Evolutionary conservation across 2,329 filamentous ascomycete species (phyloP), one percentile per base, ranked within the genome.

Genomic region (Colletotrichum sp.): DNA sequence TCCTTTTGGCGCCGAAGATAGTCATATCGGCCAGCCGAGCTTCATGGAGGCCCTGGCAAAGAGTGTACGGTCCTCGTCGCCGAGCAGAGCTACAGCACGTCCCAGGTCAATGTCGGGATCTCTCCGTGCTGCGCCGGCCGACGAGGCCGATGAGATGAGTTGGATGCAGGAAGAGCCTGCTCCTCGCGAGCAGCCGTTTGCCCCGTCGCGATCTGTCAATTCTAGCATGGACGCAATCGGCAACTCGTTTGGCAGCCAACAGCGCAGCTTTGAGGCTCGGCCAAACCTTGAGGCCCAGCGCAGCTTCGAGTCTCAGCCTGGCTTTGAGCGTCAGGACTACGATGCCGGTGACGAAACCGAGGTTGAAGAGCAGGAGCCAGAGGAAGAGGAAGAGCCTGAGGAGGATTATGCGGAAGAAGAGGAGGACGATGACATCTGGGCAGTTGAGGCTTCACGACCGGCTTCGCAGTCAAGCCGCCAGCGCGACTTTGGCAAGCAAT

Each of bases 391-490:
- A 18, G 67, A 72, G 9, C 36, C 15, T 9, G 77, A 78, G 15
- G 78, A 72, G 13, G 69, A 39, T 13, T 32, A 68, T 8, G 68
- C 63, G 18, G 85, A 85, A 30, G 87, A 88, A n/a, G 88, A 68
- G 21, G 85, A 86, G 28, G 87, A 88, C 21, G 88, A 64, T 39
- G 62, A 92, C 77, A 86, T 92, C 13, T 92, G 90, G 90, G 90
- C 89, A 36, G 80, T 91, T 28, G 91, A 92, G 80, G 90, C 90
- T 13, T 85, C 88, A 69, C 87, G 90, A 15, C 83, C 82, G 26
- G 68, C 78, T 39, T 72, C 65, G 62, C 59, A 76, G 49, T 60
- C 77, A 34, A 18, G 44, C 49, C 79, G 79, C n/a, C 80, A 83
- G 28, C 81, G 81, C 57, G 79, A 82, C 2, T 84, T 84, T 52